Base-by-base conservation (phyloP, 805 yeast genomes). In the Cyberlindnera maritima region DNA sequence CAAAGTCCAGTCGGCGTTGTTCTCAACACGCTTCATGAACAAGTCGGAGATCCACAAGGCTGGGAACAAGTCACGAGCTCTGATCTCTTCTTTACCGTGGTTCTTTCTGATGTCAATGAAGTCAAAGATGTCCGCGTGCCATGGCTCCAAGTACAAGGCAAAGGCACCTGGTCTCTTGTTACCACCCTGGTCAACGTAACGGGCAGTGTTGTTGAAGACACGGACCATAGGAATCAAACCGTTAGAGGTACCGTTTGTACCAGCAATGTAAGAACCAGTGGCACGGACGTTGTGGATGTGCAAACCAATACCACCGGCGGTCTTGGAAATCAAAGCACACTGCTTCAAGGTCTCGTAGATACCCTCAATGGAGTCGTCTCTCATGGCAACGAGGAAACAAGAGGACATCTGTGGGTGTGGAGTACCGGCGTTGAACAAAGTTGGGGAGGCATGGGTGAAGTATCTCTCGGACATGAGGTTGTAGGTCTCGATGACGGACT, bases 181-280 rank as follows among this genome's bases (percentile, higher is more conserved):
- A 46, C 98, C 98, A 53, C 99, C 99, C 74, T 92, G 99, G 62
- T 92, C 98, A 39, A 92, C 98, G 63, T 92, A 94, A 58, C 97
- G 81, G 18, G 99, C 98, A 21, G 98, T 90, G 69, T 90, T 87
- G 72, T 92, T 94, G 72, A 83, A 92, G 10, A 94, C 98, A 58
- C 96, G 81, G 20, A 92, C 71, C 98, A 92, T 91, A 19, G 99
- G 99, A 34, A 92, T 84, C 41, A 92, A 69, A 23, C 99, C 99
- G 61, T 83, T 88, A 3, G 97, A 89, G 10, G 87, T 81, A 43
- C 98, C 99, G 66, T 89, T 89, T 4, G 97, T 83, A 45, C 97
- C 95, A 18, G 96, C 85, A 54, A 92, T 91, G 65, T 84, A 83
- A 2, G 97, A 78, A 10, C 98, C 98, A n/a, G 83, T 74, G 12